Evolutionary conservation across 148 eudicot species (phyloP).

Genomic region (Nyssa sinensis): DNA sequence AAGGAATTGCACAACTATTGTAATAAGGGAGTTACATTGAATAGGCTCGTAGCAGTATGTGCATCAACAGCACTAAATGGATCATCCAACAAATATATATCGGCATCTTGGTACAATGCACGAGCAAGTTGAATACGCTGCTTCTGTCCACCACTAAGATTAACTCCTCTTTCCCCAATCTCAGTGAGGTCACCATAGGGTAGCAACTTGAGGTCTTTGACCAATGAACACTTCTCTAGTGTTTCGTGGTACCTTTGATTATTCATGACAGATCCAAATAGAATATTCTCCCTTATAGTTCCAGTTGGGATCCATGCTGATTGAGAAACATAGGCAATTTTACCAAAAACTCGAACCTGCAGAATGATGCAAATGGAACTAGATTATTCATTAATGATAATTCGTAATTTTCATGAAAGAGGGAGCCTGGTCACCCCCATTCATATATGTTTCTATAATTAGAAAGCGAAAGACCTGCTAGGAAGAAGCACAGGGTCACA

Average conservation of each 20-base stretch:
- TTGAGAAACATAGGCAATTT: slow-evolving; percentile 26
- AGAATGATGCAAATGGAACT: not conserved
- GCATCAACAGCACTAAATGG: slow-evolving; percentile 34
- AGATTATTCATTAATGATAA: not conserved
- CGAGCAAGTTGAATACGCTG: slow-evolving; percentile 29
- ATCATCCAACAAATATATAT: slow-evolving; percentile 27
- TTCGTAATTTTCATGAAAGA: not conserved
- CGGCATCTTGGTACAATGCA: slow-evolving; percentile 27
- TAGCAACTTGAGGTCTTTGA: slow-evolving; percentile 27
- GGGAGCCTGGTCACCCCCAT: too few relatives aligned
- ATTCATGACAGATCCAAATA: slow-evolving; percentile 27
- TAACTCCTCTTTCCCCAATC: slow-evolving; percentile 32
- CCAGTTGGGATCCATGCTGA: slow-evolving; percentile 31
- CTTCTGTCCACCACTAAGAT: slow-evolving; percentile 32
- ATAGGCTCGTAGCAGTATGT: slow-evolving; percentile 23
- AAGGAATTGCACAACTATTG: not conserved
- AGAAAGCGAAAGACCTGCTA: not conserved
- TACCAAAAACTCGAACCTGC: slow-evolving; percentile 25
- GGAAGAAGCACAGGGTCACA: not conserved
- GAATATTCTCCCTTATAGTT: slow-evolving; percentile 23
- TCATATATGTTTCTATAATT: not conserved
- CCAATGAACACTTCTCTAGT: slow-evolving; percentile 17
- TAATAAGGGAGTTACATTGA: slow-evolving; percentile 13
- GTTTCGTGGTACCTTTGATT: slow-evolving; percentile 21
- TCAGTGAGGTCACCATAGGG: slow-evolving; percentile 21